Evolutionary conservation across 139 green algal genomes (phyloP).

Genomic region (Chlamydomonas sp.): DNA sequence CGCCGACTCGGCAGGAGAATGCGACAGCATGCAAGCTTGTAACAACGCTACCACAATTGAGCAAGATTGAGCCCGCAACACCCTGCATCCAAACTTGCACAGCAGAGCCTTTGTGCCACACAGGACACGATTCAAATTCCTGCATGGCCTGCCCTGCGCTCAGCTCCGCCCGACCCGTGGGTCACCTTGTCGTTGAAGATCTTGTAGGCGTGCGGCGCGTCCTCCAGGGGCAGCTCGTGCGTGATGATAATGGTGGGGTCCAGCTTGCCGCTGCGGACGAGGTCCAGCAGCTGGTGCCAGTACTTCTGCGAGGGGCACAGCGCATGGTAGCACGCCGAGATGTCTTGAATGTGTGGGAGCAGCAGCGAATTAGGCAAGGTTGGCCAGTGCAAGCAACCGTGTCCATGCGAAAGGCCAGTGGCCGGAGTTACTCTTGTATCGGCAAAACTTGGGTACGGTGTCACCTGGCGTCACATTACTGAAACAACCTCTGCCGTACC

Average conservation of each 20-base stretch:
- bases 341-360: not conserved
- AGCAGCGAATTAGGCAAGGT: too few species aligned
- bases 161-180: not conserved
- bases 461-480: too few species aligned
- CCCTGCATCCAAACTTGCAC: not conserved
- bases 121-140: not conserved
- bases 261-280: conserved; percentile 50
- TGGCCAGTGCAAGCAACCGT: too few species aligned
- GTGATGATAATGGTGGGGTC: conserved; percentile 77
- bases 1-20: too few species aligned
- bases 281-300: conserved; percentile 67
- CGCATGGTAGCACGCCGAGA: conserved; percentile 17
- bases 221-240: conserved; percentile 70
- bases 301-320: conserved; percentile 58
- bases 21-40: too few species aligned
- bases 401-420: too few species aligned
- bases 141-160: too few species aligned
- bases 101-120: not conserved
- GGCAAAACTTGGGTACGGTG: too few species aligned
- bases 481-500: too few species aligned
- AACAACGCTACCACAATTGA: too few species aligned
- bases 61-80: not conserved
- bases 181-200: conserved; percentile 81
- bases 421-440: too few species aligned
- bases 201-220: conserved; percentile 67